A percentile compares a stretch with the other conserved stretches of the same genome.
These are phyloP conservation scores for Trypanosoma platydactyli DNA, from an alignment of 208 protist genomes.

Conservation along the genomic window DNA sequence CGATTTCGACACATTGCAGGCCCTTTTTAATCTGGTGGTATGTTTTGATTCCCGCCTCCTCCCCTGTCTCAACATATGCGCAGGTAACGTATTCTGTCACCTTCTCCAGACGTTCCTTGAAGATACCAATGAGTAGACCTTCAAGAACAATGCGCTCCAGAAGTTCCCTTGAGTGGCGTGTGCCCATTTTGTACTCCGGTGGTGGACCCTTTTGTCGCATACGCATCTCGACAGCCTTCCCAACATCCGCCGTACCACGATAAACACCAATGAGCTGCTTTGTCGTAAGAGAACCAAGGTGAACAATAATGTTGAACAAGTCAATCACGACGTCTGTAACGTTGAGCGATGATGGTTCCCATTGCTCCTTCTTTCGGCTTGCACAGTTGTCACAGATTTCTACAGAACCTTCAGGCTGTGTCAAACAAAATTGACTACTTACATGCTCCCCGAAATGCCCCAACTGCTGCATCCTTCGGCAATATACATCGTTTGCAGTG, in stretches of 20 bases:
- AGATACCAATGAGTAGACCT: slow-evolving; percentile 55
- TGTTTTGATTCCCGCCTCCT: slow-evolving; percentile 39
- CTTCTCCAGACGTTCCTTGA: slow-evolving; percentile 73
- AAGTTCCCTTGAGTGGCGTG: slow-evolving; percentile 42
- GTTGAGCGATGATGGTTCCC: slow-evolving; percentile 44
- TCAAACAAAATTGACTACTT: slow-evolving; percentile 68
- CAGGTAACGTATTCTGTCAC: slow-evolving; percentile 70
- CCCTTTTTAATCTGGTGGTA: slow-evolving; percentile 43
- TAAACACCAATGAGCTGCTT: slow-evolving; percentile 85
- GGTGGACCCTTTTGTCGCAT: slow-evolving; percentile 79
- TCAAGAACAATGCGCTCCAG: slow-evolving; percentile 78
- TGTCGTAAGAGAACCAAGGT: slow-evolving; percentile 72
- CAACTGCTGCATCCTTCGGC: slow-evolving; percentile 84
- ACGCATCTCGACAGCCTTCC: slow-evolving; percentile 67
- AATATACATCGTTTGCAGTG: slow-evolving; percentile 86
- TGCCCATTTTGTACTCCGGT: slow-evolving; percentile 78
- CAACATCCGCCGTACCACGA: slow-evolving; percentile 67
- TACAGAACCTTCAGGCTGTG: slow-evolving; percentile 31
- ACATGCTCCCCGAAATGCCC: slow-evolving; percentile 83
- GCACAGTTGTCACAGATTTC: slow-evolving; percentile 87
- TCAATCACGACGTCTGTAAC: slow-evolving; percentile 60
- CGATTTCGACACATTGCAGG: slow-evolving; percentile 30
- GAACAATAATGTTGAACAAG: slow-evolving; percentile 56
- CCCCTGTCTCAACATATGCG: slow-evolving; percentile 65
- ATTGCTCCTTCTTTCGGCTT: slow-evolving; percentile 56